Conservation (phyloP, 78 protist genomes). For the Salpingoeca rosetta region DNA sequence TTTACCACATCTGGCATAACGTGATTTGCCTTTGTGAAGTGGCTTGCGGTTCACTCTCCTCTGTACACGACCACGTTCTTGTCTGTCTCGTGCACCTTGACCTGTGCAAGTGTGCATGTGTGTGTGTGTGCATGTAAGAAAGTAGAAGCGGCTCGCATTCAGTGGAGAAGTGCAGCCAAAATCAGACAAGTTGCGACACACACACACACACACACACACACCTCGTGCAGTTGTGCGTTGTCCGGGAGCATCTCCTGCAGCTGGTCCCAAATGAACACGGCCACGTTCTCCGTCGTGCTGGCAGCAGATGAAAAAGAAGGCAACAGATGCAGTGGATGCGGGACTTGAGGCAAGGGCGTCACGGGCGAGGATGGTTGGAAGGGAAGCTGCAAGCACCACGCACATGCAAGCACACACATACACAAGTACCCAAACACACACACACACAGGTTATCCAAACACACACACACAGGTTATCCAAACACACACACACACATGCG, state of each 20-base stretch:
- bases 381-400: neutral
- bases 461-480: no score
- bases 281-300: conserved; percentile 36
- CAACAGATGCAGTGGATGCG: neutral
- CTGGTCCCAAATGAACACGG: conserved; percentile 10
- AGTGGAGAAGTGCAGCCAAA: no score
- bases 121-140: no score
- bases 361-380: neutral
- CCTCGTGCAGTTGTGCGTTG: neutral
- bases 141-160: no score
- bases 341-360: no score
- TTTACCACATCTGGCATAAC: no score
- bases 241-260: neutral
- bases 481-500: no score
- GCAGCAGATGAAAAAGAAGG: neutral
- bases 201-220: no score
- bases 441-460: neutral
- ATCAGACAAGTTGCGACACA: no score
- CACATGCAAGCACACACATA: neutral
- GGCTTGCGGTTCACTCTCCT: conserved; percentile 7
- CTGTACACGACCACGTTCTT: conserved; percentile 6
- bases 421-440: neutral
- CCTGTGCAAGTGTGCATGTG: no score
- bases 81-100: conserved; percentile 21
- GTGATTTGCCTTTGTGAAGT: no score